Conservation (phyloP, 73 alveolate species). For the Paramecium caudatum region DNA sequence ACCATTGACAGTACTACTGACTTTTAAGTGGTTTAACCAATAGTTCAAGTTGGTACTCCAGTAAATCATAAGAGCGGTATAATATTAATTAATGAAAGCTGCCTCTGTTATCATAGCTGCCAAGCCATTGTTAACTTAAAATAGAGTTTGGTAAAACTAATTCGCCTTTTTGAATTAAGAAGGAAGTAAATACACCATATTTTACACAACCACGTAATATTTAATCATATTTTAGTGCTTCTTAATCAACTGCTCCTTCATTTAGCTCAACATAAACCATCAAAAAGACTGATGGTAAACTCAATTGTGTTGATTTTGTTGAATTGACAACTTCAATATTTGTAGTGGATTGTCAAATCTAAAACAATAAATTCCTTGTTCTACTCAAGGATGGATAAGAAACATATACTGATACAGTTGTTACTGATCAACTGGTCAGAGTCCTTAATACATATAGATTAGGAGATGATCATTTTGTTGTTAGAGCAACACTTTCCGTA, state of each 20-base stretch:
- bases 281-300: not conserved
- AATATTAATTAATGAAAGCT: not conserved
- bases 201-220: conserved; percentile 11
- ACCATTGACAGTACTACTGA: not conserved
- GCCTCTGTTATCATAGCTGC: not conserved
- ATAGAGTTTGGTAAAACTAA: conserved; percentile 6
- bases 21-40: not conserved
- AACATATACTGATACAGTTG: not conserved
- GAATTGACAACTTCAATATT: not conserved
- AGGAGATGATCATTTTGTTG: not conserved
- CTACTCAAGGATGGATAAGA: not conserved
- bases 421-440: not conserved
- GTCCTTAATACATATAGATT: not conserved
- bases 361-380: conserved; percentile 1
- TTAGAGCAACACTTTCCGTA: not conserved
- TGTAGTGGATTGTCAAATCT: not conserved
- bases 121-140: not conserved
- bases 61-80: not conserved
- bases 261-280: not conserved
- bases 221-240: not conserved
- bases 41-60: not conserved
- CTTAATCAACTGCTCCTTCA: not conserved
- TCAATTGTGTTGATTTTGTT: not conserved
- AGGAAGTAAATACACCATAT: not conserved
- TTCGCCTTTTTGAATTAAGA: not conserved